These are phyloP conservation scores for Aspergillus proliferans DNA, from an alignment of 2,329 filamentous ascomycete genomes.

Conservation along the genomic window DNA sequence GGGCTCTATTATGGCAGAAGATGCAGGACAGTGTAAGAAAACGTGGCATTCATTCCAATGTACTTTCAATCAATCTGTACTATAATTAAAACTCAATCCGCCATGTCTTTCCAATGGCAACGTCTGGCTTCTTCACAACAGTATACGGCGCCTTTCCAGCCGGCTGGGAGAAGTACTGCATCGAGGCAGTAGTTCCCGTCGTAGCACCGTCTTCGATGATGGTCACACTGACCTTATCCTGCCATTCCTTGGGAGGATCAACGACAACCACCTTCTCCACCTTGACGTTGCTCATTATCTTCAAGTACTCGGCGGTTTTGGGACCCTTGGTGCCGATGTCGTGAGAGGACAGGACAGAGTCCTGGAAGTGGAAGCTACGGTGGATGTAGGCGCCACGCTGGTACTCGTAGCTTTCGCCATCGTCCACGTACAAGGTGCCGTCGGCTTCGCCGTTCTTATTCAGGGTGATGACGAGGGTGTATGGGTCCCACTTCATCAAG, in stretches of 20 bases:
- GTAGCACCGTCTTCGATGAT: conserved; percentile 43
- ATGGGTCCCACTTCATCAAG: conserved; percentile 90
- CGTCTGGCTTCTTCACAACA: conserved; percentile 57
- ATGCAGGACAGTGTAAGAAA: too few relatives aligned
- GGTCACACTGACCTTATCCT: conserved; percentile 52
- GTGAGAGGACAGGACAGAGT: conserved; percentile 59
- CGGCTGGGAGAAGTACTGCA: conserved; percentile 51
- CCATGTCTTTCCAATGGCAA: conserved; percentile 60
- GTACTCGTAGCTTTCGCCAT: conserved; percentile 88
- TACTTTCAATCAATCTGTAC: background rate
- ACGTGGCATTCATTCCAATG: too few relatives aligned
- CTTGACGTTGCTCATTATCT: conserved; percentile 68
- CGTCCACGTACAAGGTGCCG: conserved; percentile 83
- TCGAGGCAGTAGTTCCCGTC: conserved; percentile 44
- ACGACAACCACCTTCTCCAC: conserved; percentile 83
- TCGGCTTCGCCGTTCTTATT: conserved; percentile 64
- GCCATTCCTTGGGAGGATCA: conserved; percentile 69
- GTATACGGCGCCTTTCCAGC: conserved; percentile 56
- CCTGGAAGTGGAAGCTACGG: conserved; percentile 64
- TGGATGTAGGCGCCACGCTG: conserved; percentile 82
- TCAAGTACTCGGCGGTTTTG: conserved; percentile 67
- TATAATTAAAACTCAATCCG: conserved; percentile 47
- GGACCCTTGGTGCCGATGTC: conserved; percentile 58
- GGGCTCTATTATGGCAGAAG: too few relatives aligned
- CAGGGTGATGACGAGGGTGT: conserved; percentile 78